Base-by-base conservation (phyloP, 768 basidiomycete genomes). In the Lentinula guzmanii region DNA sequence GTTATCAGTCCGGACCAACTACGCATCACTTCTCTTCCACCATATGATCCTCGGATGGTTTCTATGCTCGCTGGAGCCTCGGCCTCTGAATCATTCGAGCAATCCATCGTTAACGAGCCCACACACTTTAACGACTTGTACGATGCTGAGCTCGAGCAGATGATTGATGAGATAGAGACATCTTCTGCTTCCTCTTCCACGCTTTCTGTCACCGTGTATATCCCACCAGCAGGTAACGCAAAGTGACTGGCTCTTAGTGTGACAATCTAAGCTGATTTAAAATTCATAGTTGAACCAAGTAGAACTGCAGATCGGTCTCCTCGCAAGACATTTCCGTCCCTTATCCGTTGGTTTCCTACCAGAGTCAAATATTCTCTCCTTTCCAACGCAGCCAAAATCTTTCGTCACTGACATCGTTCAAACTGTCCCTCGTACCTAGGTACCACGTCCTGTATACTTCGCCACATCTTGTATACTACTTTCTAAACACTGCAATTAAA, bases 111-210 rank as follows among this genome's bases (percentile, higher is more conserved):
- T 13, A 28, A 60, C 15, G 45, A 52, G 28, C 46, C 50, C 9
- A 60, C 48, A 31, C 18, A 42, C 37, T 52, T 60, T 24, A 31
- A 60, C 28, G 58, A 60, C 48, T 33, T 60, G 35, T 60, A 60
- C 21, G 59, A 60, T 39, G 59, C 51, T 13, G 50, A 60, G 31
- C 59, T 60, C 5, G 59, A 60, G 24, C 51, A 45, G 31, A 60
- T 60, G 51, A 41, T 60, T n/a, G 48, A 60, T 21, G 59, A 52
- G 18, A 18, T 50, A 10, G 50, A 39, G 13, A 35, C 48, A 39
- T 60, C 50, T 31, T 60, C 51, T 28, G 34, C 15, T 8, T 60
- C 59, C 6, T 33, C 39, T 4, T 51, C 48, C 3, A 41, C 51
- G 7, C 6, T 43, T 39, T 60, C 59, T 16, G 59, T 37, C 15